These are phyloP conservation scores for Pittosporum tobira DNA, from an alignment of 129 eudicot genomes.

Conservation along the genomic window DNA sequence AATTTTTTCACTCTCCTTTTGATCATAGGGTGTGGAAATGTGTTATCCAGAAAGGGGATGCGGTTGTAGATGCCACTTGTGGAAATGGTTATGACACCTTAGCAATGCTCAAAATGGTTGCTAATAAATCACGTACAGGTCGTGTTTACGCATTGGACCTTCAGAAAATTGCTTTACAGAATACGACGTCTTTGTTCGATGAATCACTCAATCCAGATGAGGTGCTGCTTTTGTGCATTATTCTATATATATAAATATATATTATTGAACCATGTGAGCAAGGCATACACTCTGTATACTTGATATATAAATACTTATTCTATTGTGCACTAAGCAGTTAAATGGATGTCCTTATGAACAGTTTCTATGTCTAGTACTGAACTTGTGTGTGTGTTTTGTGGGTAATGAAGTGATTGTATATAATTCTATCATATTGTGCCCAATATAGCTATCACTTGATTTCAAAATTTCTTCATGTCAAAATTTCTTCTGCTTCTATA, in stretches of 20 bases:
- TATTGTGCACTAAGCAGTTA: not conserved
- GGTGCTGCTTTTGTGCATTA: constrained; percentile 27
- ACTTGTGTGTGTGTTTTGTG: not conserved
- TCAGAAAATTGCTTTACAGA: constrained; percentile 65
- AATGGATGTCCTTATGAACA: not conserved
- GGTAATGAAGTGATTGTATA: not conserved
- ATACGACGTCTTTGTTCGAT: constrained; percentile 52
- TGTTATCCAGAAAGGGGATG: constrained; percentile 69
- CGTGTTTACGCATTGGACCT: constrained; percentile 81
- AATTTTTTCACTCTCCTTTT: not conserved
- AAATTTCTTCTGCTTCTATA: not conserved
- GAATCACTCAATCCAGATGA: constrained; percentile 31
- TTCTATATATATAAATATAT: too few species aligned
- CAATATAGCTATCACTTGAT: not conserved
- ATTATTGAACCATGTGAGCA: not conserved
- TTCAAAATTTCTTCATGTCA: not conserved
- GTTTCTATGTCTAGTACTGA: not conserved
- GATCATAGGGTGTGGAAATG: constrained; percentile 57
- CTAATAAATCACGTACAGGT: constrained; percentile 40
- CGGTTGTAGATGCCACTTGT: constrained; percentile 88
- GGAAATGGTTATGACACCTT: constrained; percentile 91
- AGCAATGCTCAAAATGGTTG: constrained; percentile 63
- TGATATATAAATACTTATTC: not conserved
- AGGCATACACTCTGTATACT: too few species aligned
- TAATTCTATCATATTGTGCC: not conserved